Evolutionary conservation across 306 rosid species (phyloP).

Genomic region (Quercus cerris): DNA sequence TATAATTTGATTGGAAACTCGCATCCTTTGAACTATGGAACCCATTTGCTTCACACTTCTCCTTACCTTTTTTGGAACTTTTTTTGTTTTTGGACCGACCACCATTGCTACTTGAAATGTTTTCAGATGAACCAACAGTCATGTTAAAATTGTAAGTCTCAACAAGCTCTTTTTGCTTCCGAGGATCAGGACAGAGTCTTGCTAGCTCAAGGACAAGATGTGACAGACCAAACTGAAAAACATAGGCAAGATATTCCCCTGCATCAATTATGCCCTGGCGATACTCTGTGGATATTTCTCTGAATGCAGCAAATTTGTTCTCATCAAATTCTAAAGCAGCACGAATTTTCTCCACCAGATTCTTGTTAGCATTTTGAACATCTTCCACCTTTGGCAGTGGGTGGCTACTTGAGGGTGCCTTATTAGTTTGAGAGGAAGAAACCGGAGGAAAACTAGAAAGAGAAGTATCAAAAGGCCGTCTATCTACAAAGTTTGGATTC

Average conservation of each 20-base stretch:
- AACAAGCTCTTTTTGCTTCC: slow-evolving; percentile 7
- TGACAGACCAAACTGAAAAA: background rate
- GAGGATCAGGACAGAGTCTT: slow-evolving; percentile 7
- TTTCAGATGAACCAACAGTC: background rate
- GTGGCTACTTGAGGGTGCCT: background rate
- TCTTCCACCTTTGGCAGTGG: background rate
- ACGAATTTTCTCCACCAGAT: slow-evolving; percentile 7
- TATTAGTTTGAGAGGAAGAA: background rate
- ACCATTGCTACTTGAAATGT: background rate
- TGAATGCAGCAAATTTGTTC: background rate
- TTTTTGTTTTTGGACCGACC: background rate
- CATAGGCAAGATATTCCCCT: background rate
- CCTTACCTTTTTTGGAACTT: slow-evolving; percentile 6
- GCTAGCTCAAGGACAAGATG: slow-evolving; percentile 10
- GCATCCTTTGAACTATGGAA: background rate
- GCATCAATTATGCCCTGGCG: background rate
- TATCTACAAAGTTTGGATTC: background rate
- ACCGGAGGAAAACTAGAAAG: background rate
- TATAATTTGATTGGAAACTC: background rate
- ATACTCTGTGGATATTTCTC: background rate
- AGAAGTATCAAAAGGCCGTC: background rate
- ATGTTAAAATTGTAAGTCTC: slow-evolving; percentile 1
- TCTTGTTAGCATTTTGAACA: background rate
- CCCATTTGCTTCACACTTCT: background rate
- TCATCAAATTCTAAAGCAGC: slow-evolving; percentile 4